phyloP scores from a whole-genome alignment of 2,329 filamentous ascomycete species.

The Penicillium glabrum region DNA sequence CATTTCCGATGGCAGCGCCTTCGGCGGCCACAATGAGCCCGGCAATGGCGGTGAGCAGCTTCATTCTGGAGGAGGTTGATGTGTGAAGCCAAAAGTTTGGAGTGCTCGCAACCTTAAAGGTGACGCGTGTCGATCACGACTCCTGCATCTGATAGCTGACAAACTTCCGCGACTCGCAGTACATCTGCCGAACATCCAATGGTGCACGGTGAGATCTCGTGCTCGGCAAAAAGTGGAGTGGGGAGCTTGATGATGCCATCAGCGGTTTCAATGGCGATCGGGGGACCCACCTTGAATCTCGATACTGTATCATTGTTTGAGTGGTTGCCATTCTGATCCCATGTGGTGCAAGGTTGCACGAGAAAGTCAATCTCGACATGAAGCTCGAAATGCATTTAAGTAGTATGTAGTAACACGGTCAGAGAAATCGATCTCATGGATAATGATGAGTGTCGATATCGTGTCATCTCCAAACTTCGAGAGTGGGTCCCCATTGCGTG shows the following conservation, averaged over 20 bases:
- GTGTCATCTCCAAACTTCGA: too few species aligned
- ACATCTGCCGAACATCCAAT: not conserved
- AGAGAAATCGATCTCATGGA: not conserved
- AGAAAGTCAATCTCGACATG: not conserved
- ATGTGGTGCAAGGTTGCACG: not conserved
- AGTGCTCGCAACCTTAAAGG: not conserved
- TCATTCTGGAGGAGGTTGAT: slow-evolving; percentile 17
- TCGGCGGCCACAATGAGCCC: slow-evolving; percentile 19
- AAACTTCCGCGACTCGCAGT: not conserved
- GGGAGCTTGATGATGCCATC: slow-evolving; percentile 16
- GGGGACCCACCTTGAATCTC: not conserved
- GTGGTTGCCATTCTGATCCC: not conserved
- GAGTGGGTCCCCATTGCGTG: slow-evolving; percentile 3
- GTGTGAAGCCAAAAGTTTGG: not conserved
- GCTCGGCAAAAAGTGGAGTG: not conserved
- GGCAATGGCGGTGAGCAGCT: slow-evolving; percentile 8
- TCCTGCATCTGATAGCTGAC: not conserved
- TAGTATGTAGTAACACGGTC: too few species aligned
- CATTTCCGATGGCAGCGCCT: slow-evolving; percentile 2
- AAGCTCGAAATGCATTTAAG: too few species aligned
- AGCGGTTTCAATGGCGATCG: slow-evolving; percentile 5
- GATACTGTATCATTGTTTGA: not conserved
- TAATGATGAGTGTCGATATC: not conserved
- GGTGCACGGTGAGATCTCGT: too few species aligned
- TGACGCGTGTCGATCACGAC: not conserved